A percentile compares a stretch with the other conserved stretches of the same genome.
Evolutionary conservation across 768 basidiomycete genomes (phyloP).

Genomic region (Tricholoma sp.): DNA sequence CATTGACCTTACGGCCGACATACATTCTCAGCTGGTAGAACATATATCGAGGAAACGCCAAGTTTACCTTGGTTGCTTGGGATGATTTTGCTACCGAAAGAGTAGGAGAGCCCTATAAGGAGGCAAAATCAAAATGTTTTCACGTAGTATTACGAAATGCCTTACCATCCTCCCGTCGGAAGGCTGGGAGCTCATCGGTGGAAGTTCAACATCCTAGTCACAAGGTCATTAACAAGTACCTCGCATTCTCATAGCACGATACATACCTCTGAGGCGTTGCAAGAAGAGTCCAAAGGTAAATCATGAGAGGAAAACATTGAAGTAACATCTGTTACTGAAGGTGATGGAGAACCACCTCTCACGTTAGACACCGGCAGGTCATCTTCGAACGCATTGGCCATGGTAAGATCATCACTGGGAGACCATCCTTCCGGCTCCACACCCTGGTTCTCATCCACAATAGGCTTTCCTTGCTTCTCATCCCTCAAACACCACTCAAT

Average conservation of each 20-base stretch:
- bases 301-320: background rate
- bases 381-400: slow-evolving; percentile 1
- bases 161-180: background rate
- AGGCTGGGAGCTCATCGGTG: slow-evolving; percentile 1
- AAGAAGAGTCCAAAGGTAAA: background rate
- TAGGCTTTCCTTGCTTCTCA: slow-evolving; percentile 6
- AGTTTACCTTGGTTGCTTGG: slow-evolving; percentile 1
- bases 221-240: background rate
- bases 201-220: slow-evolving; percentile 1
- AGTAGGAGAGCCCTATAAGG: slow-evolving; percentile 4
- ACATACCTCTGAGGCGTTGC: background rate
- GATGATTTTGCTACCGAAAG: background rate
- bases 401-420: background rate
- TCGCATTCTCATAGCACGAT: background rate
- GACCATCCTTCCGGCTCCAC: background rate
- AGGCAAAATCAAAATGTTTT: background rate
- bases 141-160: no score
- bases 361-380: slow-evolving; percentile 1
- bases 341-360: slow-evolving; percentile 13
- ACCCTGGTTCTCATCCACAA: slow-evolving; percentile 11
- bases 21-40: background rate
- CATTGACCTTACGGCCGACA: background rate
- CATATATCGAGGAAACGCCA: background rate
- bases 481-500: slow-evolving; percentile 41
- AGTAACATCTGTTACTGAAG: slow-evolving; percentile 7